A percentile compares a stretch with the other conserved stretches of the same genome.
These are phyloP conservation scores for Lepraria neglecta DNA, from an alignment of 495 filamentous ascomycete species.

Conservation along the genomic window DNA sequence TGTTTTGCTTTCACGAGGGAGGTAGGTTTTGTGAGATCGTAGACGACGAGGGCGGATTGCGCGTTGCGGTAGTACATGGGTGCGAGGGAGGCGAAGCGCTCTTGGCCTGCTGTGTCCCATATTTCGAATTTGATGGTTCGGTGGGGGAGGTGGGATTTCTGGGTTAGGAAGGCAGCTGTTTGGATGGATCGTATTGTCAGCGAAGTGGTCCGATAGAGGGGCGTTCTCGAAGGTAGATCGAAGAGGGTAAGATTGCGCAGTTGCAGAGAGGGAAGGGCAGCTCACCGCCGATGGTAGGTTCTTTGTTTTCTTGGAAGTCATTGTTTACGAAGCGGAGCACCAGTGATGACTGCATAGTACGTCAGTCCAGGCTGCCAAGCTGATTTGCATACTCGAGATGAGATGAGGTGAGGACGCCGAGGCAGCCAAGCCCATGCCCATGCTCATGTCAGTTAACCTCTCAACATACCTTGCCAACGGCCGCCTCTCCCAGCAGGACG, in stretches of 20 bases:
- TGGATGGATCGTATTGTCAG: background rate
- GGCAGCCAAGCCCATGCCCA: background rate
- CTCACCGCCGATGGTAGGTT: conserved; percentile 96
- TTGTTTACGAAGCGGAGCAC: conserved; percentile 99
- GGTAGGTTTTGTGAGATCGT: conserved; percentile 95
- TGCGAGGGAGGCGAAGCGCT: conserved; percentile 92
- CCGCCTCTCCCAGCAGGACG: conserved; percentile 91
- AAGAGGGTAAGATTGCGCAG: background rate
- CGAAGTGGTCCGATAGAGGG: background rate
- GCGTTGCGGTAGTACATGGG: conserved; percentile 99
- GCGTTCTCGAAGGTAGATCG: background rate
- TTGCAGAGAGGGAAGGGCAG: conserved; percentile 21
- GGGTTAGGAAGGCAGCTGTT: conserved; percentile 91
- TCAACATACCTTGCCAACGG: conserved; percentile 83
- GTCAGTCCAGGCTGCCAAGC: conserved; percentile 22
- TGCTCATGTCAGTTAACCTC: background rate
- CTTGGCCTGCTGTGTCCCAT: conserved; percentile 98
- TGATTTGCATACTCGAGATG: conserved; percentile 6
- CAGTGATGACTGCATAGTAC: conserved; percentile 70
- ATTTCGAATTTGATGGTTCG: conserved; percentile 99
- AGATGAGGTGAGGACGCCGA: conserved; percentile 13
- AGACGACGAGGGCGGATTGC: conserved; percentile 96
- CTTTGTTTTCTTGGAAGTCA: conserved; percentile 99
- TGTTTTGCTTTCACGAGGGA: conserved; percentile 94
- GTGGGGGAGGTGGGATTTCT: conserved; percentile 94